These are phyloP conservation scores for Amorphotheca resinae DNA, from an alignment of 495 filamentous ascomycete species.

Conservation along the genomic window DNA sequence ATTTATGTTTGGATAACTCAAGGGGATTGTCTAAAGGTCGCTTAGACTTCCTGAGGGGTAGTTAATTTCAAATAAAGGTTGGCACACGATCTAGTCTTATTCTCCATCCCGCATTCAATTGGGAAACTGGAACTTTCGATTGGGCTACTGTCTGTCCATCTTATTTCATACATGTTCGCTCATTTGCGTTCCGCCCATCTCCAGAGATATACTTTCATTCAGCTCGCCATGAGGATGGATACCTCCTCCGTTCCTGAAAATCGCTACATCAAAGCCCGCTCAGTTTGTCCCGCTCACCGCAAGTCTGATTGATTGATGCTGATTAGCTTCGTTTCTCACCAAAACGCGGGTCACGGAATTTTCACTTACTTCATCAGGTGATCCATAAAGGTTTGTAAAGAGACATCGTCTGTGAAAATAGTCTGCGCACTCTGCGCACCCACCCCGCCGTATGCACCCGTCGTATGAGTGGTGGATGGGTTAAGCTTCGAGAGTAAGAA, in stretches of 20 bases:
- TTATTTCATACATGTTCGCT: no score
- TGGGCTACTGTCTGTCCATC: no score
- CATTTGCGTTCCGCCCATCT: no score
- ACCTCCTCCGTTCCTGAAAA: background rate
- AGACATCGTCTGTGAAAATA: slow-evolving; percentile 98
- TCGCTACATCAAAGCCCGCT: background rate
- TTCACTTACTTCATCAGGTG: slow-evolving; percentile 91
- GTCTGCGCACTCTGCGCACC: slow-evolving; percentile 83
- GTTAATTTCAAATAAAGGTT: no score
- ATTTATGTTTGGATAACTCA: no score
- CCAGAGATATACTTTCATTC: no score
- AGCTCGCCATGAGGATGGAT: no score
- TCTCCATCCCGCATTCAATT: no score
- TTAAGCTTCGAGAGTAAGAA: slow-evolving; percentile 98
- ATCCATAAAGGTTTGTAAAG: slow-evolving; percentile 98
- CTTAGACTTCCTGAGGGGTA: no score
- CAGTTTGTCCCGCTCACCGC: slow-evolving; percentile 47
- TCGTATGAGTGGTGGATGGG: slow-evolving; percentile 95
- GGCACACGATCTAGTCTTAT: no score
- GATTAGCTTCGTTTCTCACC: background rate
- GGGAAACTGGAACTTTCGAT: no score
- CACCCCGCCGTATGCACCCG: slow-evolving; percentile 78
- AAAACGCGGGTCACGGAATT: slow-evolving; percentile 15
- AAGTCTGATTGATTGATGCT: slow-evolving; percentile 30
- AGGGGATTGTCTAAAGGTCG: no score